phyloP scores from a whole-genome alignment of 257 asterid genomes.

The Salvia miltiorrhiza region DNA sequence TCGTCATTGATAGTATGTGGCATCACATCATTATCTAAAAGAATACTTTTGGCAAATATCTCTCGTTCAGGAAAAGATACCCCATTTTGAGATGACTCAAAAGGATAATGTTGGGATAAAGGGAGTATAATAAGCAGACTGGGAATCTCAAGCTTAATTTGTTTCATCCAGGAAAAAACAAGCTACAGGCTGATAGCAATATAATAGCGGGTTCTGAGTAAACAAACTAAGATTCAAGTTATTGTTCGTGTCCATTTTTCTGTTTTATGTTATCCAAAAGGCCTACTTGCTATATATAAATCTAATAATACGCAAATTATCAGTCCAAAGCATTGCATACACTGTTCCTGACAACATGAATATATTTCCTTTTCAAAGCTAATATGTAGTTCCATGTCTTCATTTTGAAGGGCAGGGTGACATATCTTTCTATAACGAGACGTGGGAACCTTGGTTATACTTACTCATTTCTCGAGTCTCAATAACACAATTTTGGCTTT shows the following conservation, averaged over 20 bases:
- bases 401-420: too few species aligned
- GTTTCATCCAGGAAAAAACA: neutral
- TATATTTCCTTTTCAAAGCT: neutral
- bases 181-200: neutral
- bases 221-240: neutral
- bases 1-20: neutral
- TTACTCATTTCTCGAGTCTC: neutral
- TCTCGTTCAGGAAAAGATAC: neutral
- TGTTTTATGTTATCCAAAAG: too few species aligned
- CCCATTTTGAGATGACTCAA: neutral
- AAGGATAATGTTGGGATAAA: neutral
- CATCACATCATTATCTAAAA: neutral
- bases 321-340: neutral
- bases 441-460: too few species aligned
- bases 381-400: neutral
- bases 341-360: neutral
- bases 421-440: too few species aligned
- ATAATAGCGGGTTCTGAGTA: neutral
- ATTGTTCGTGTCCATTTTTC: neutral
- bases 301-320: neutral
- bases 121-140: slow-evolving; percentile 1
- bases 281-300: neutral
- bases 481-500: neutral
- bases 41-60: neutral
- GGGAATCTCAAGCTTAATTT: neutral